phyloP scores from a whole-genome alignment of 202 grass and related monocot genomes.

The Digitaria exilis region DNA sequence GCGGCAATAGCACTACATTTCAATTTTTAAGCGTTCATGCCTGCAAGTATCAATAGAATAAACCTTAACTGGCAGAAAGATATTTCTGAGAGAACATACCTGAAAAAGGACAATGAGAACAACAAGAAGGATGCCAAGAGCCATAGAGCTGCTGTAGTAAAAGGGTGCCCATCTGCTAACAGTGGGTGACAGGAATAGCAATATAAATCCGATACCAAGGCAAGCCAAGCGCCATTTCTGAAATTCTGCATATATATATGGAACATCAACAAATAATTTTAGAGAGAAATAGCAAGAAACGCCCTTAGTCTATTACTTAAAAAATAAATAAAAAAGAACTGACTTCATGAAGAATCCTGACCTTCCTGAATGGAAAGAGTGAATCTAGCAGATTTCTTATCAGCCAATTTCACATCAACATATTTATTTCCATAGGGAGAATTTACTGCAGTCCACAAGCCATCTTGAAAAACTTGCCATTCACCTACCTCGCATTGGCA shows the following conservation, averaged over 20 bases:
- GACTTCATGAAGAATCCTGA: conserved; percentile 34
- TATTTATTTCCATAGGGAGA: conserved; percentile 82
- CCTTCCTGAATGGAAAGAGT: conserved; percentile 83
- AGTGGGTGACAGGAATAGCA: conserved; percentile 72
- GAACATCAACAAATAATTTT: conserved; percentile 25
- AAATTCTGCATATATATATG: conserved; percentile 67
- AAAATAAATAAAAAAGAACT: conserved; percentile 12
- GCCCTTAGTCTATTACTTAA: background rate
- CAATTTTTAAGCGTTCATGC: background rate
- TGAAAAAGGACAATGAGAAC: conserved; percentile 91
- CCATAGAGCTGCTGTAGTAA: conserved; percentile 98
- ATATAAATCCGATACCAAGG: conserved; percentile 82
- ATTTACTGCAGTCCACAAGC: conserved; percentile 66
- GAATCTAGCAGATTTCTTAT: conserved; percentile 70
- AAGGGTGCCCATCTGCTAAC: conserved; percentile 93
- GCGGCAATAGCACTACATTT: background rate
- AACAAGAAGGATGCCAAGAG: conserved; percentile 79
- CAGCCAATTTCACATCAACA: conserved; percentile 74
- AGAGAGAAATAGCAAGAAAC: conserved; percentile 25
- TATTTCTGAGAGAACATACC: conserved; percentile 51
- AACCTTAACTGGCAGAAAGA: conserved; percentile 3
- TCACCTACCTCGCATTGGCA: conserved; percentile 70
- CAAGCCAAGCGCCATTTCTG: conserved; percentile 84
- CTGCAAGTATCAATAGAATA: background rate
- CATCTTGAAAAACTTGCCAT: conserved; percentile 76